Evolutionary conservation across 164 flowering plant species (phyloP), one percentile per base, ranked within the genome.

Genomic region (Chimonanthus salicifolius): DNA sequence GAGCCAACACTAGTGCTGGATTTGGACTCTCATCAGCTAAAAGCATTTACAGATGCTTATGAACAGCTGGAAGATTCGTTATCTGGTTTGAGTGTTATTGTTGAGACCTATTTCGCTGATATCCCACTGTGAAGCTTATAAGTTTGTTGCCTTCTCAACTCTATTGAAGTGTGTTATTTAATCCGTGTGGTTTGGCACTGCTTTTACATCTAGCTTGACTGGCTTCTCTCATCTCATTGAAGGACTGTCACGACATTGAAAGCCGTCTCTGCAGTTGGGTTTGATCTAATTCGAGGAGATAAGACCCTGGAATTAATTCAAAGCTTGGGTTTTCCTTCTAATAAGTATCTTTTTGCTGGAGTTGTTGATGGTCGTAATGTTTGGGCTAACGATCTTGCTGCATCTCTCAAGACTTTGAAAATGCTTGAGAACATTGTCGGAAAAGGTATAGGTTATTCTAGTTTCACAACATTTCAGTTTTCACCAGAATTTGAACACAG

Each of bases 371-470:
- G 80, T 6, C 68, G 77, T 67, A 78, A 78, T 58, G 74, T 78
- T 71, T 78, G 80, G 80, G 77, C 80, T 49, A 78, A 78, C 63
- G 80, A 78, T 68, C 80, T 78, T 16, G 75, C 75, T 60, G 77
- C 75, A 67, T 78, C 80, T 67, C 80, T 78, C 11, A 62, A 50
- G 64, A 71, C 64, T 47, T 70, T 78, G n/a, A 71, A 60, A 71
- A 43, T 69, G 20, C 80, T 78, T 62, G 80, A 74, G 69, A 50
- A 72, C 74, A 71, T 74, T 11, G 69, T 78, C 62, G 75, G 77
- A 8, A 78, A 78, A 74, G 80, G 80, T 78, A 71, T 70, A 33
- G 43, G 21, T 33, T 11, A 18, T 63, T 33, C 43, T 1, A 63
- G 46, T 18, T 63, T 33, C 43, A 63, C 4, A 63, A 6, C 7